Evolutionary conservation across 2,329 filamentous ascomycete genomes (phyloP).

Genomic region (Colletotrichum destructivum): DNA sequence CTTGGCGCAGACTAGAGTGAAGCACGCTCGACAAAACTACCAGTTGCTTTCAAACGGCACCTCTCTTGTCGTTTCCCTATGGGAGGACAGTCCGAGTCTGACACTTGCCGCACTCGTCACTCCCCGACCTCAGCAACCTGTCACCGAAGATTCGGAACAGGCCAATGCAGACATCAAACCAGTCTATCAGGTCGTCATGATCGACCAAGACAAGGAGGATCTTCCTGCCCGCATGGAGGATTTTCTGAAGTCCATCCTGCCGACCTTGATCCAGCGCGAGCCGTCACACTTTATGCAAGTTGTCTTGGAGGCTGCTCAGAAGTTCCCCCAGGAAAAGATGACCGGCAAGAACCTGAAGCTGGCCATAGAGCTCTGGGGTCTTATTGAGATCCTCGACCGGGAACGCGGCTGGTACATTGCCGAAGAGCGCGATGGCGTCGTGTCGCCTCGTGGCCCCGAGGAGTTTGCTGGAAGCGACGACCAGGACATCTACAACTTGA

Average conservation of each 20-base stretch:
- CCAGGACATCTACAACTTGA: constrained; percentile 71
- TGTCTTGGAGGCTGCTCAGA: constrained; percentile 68
- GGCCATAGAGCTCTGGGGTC: constrained; percentile 75
- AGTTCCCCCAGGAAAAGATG: constrained; percentile 61
- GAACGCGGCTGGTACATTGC: constrained; percentile 74
- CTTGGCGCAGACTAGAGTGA: constrained; percentile 72
- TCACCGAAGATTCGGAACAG: constrained; percentile 23
- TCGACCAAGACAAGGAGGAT: constrained; percentile 74
- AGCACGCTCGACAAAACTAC: constrained; percentile 66
- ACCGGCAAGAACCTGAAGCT: constrained; percentile 70
- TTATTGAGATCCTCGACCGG: constrained; percentile 76
- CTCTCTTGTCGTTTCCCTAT: constrained; percentile 40
- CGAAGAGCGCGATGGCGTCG: constrained; percentile 60
- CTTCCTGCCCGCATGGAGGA: constrained; percentile 71
- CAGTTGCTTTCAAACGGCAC: constrained; percentile 65
- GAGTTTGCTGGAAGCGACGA: constrained; percentile 64
- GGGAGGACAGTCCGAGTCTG: constrained; percentile 41
- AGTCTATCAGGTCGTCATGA: constrained; percentile 63
- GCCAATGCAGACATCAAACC: constrained; percentile 37
- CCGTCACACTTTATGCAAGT: constrained; percentile 72
- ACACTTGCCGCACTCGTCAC: constrained; percentile 42
- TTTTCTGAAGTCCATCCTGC: constrained; percentile 72
- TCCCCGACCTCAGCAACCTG: constrained; percentile 26
- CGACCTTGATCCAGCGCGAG: constrained; percentile 72
- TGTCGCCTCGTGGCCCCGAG: constrained; percentile 63